These are phyloP conservation scores for Raphanus sativus DNA, from an alignment of 345 rosid species.

Conservation along the genomic window DNA sequence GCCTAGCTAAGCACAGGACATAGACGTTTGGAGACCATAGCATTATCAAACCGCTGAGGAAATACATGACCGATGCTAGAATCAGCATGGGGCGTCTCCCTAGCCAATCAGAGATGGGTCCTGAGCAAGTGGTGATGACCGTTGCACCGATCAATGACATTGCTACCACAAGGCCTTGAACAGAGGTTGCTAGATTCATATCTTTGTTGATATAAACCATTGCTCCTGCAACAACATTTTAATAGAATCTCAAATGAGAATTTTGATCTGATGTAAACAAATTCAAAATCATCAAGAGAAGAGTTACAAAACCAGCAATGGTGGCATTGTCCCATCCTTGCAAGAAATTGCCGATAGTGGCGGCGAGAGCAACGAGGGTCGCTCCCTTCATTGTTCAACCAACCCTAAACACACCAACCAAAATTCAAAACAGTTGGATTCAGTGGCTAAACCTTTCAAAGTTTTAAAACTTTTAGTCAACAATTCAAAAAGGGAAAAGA, in stretches of 20 bases:
- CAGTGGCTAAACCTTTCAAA: neutral
- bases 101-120: constrained; percentile 85
- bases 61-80: constrained; percentile 68
- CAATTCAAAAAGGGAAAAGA: neutral
- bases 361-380: constrained; percentile 84
- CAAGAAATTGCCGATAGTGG: constrained; percentile 88
- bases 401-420: constrained; percentile 14
- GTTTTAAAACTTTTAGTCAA: constrained; percentile 16
- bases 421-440: neutral
- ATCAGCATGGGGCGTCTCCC: constrained; percentile 98
- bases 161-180: constrained; percentile 94
- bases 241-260: neutral
- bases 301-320: constrained; percentile 77
- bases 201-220: constrained; percentile 82
- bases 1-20: constrained; percentile 76
- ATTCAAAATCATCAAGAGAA: neutral
- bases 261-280: neutral
- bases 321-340: constrained; percentile 99
- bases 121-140: constrained; percentile 86
- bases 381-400: constrained; percentile 70
- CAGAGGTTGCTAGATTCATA: constrained; percentile 54
- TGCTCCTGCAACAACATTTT: constrained; percentile 56
- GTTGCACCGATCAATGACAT: constrained; percentile 96
- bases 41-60: constrained; percentile 85
- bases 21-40: constrained; percentile 92